A percentile compares a stretch with the other conserved stretches of the same genome.
These are phyloP conservation scores for Neurospora tetraspora DNA, from an alignment of 495 filamentous ascomycete genomes.

Conservation along the genomic window DNA sequence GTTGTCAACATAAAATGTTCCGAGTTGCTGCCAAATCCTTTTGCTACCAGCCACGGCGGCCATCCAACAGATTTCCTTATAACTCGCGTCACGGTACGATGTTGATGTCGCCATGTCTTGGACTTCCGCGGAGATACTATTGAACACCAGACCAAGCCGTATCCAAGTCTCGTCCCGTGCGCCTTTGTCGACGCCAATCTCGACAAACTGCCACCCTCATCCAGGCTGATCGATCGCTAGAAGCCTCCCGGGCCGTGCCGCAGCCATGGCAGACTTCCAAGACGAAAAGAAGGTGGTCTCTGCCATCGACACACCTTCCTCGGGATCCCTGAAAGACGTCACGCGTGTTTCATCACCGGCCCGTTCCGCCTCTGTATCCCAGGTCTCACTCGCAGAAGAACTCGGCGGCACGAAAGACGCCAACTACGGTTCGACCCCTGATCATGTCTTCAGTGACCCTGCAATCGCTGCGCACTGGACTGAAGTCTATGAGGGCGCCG, in stretches of 20 bases:
- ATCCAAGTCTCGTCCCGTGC: too few species aligned
- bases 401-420: not conserved
- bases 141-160: not conserved
- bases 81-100: not conserved
- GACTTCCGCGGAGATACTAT: not conserved
- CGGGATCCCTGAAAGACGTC: not conserved
- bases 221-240: not conserved
- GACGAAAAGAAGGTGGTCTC: not conserved
- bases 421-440: constrained; percentile 23
- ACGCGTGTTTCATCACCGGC: not conserved
- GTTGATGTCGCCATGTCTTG: not conserved
- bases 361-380: constrained; percentile 3
- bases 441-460: constrained; percentile 24
- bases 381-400: constrained; percentile 5
- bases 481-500: constrained; percentile 21
- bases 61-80: not conserved
- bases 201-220: not conserved
- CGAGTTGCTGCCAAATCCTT: not conserved
- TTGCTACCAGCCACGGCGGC: not conserved
- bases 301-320: not conserved
- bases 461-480: constrained; percentile 19
- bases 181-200: too few species aligned
- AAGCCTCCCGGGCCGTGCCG: not conserved
- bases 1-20: not conserved
- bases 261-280: not conserved